These are phyloP conservation scores for Cytospora schulzeri DNA, from an alignment of 2,329 filamentous ascomycete genomes.

Conservation along the genomic window DNA sequence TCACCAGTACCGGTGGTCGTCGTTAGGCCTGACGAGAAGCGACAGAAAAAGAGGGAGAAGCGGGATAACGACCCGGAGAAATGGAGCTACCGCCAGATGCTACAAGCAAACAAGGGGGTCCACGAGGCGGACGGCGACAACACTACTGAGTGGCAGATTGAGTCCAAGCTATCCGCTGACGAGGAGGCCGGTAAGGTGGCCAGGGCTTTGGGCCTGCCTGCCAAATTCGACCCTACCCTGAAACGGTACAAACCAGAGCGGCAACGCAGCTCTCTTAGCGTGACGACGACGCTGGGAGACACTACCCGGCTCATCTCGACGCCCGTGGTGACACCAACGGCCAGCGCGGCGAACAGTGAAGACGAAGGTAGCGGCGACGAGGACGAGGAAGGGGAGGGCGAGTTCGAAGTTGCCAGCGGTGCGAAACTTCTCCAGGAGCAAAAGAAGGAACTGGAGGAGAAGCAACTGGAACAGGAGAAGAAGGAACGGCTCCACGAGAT, in stretches of 20 bases:
- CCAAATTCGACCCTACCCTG: constrained; percentile 64
- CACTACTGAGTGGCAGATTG: constrained; percentile 56
- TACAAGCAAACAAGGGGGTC: constrained; percentile 62
- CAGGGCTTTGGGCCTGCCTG: constrained; percentile 63
- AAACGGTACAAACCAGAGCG: constrained; percentile 50
- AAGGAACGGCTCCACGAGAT: constrained; percentile 61
- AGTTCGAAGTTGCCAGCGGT: constrained; percentile 45
- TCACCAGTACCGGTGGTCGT: constrained; percentile 93
- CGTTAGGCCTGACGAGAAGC: constrained; percentile 82
- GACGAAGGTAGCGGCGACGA: constrained; percentile 28
- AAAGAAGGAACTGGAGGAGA: constrained; percentile 43
- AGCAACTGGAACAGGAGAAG: constrained; percentile 43
- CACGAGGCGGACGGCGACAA: constrained; percentile 61
- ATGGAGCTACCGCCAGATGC: constrained; percentile 75
- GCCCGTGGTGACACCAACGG: constrained; percentile 27
- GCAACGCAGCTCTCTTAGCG: constrained; percentile 32
- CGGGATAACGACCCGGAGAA: constrained; percentile 74
- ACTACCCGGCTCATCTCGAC: constrained; percentile 28
- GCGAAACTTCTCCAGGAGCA: constrained; percentile 46
- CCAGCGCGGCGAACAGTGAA: constrained; percentile 32
- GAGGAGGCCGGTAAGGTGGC: constrained; percentile 68
- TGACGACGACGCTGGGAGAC: constrained; percentile 29
- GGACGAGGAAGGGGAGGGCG: constrained; percentile 46
- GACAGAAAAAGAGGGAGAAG: constrained; percentile 87
- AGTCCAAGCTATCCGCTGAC: constrained; percentile 57